Percentiles rank a stretch among this genome's conserved stretches.
Conservation (phyloP, 2,329 filamentous ascomycete genomes). For the Cladosporium sphaerospermum region DNA sequence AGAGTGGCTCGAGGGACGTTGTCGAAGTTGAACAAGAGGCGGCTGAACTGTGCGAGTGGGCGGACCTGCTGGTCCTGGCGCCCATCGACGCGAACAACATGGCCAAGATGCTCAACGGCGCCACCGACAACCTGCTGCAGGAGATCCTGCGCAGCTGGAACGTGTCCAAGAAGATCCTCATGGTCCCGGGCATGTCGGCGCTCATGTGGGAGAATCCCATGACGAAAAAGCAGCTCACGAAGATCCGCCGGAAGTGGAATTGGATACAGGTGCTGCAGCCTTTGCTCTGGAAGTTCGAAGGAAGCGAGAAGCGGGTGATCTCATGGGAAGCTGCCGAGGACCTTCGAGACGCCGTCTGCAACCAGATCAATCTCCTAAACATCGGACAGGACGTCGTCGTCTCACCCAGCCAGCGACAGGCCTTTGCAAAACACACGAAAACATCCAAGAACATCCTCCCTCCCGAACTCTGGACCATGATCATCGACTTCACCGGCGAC, state of each 20-base stretch:
- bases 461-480: conserved; percentile 81
- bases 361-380: conserved; percentile 68
- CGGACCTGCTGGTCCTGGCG: conserved; percentile 75
- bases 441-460: conserved; percentile 51
- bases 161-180: conserved; percentile 72
- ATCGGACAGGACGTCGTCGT: conserved; percentile 64
- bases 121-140: conserved; percentile 73
- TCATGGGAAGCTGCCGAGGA: conserved; percentile 60
- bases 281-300: conserved; percentile 74
- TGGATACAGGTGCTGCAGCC: conserved; percentile 80
- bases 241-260: conserved; percentile 75
- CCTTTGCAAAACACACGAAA: conserved; percentile 36
- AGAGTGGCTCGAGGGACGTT: conserved; percentile 17
- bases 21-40: conserved; percentile 35
- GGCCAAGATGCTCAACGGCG: conserved; percentile 79
- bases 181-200: conserved; percentile 83
- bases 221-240: conserved; percentile 79
- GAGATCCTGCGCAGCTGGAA: conserved; percentile 83
- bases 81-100: conserved; percentile 80
- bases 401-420: conserved; percentile 26
- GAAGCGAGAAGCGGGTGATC: conserved; percentile 43
- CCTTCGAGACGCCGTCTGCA: conserved; percentile 67
- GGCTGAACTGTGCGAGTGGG: conserved; percentile 76
- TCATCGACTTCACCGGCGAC: conserved; percentile 76
- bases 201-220: conserved; percentile 87